phyloP scores from a whole-genome alignment of 805 yeast genomes.

The Jamesozyma gamospora region DNA sequence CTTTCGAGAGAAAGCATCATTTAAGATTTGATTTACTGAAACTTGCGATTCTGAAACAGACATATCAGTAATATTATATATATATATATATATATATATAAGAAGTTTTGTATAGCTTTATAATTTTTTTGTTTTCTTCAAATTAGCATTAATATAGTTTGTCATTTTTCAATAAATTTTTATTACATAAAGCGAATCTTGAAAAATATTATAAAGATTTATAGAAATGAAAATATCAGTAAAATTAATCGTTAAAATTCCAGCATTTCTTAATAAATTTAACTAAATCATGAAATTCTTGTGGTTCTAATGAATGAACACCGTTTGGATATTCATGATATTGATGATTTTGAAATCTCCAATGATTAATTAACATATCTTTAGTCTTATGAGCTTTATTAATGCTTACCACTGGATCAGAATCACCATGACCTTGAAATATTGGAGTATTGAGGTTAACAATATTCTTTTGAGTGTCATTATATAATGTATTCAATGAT shows the following conservation, averaged over 20 bases:
- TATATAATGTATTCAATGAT: conserved; percentile 7
- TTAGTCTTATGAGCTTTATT: conserved; percentile 29
- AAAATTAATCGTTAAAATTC: no score
- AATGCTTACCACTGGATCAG: conserved; percentile 54
- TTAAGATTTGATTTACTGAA: conserved; percentile 53
- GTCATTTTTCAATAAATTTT: no score
- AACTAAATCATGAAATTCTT: conserved; percentile 51
- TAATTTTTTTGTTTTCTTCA: no score
- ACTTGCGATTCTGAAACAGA: conserved; percentile 33
- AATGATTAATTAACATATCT: conserved; percentile 32
- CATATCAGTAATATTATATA: no score
- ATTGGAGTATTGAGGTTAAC: conserved; percentile 58
- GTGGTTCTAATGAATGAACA: conserved; percentile 57
- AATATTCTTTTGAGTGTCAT: conserved; percentile 9
- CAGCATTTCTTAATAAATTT: conserved; percentile 30
- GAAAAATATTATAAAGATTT: no score
- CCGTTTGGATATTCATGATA: conserved; percentile 53
- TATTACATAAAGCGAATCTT: no score
- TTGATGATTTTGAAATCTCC: conserved; percentile 37
- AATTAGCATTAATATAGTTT: no score
- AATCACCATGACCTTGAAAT: conserved; percentile 82
- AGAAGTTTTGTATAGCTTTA: no score
- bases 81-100: no score
- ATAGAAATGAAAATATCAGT: no score
- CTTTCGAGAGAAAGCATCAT: conserved; percentile 44